phyloP scores from a whole-genome alignment of 352 stramenopile species.

The Pythium biforme region DNA sequence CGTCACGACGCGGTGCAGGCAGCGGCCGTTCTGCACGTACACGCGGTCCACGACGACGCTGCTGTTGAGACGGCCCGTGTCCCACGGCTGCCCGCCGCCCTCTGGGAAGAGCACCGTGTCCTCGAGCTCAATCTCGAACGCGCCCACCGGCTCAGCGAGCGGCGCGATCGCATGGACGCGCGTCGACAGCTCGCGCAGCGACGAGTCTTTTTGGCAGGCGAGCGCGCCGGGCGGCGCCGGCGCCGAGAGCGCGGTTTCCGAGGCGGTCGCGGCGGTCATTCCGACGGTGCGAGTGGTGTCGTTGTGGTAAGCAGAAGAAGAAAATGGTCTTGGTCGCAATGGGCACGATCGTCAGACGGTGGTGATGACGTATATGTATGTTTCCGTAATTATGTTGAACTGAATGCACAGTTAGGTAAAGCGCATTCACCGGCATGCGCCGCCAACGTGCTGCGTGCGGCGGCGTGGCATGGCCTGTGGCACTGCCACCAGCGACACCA shows the following conservation, averaged over 20 bases:
- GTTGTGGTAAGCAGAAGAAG: too few species aligned
- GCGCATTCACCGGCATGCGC: too few species aligned
- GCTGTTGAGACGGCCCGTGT: slow-evolving; percentile 62
- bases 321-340: too few species aligned
- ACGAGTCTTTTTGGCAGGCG: slow-evolving; percentile 67
- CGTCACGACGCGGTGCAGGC: slow-evolving; percentile 50
- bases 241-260: slow-evolving; percentile 5
- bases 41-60: slow-evolving; percentile 47
- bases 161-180: slow-evolving; percentile 45
- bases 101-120: slow-evolving; percentile 87
- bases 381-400: neutral
- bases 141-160: slow-evolving; percentile 32
- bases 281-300: neutral
- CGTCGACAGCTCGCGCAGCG: slow-evolving; percentile 47
- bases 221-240: slow-evolving; percentile 47
- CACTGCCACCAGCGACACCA: too few species aligned
- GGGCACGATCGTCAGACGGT: too few species aligned
- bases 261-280: slow-evolving; percentile 4
- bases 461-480: too few species aligned
- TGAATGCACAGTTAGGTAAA: too few species aligned
- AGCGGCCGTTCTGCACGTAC: slow-evolving; percentile 65
- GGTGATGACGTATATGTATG: slow-evolving; percentile 6
- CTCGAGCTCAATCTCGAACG: slow-evolving; percentile 61
- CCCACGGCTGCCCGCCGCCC: slow-evolving; percentile 83
- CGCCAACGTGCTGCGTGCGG: too few species aligned